phyloP scores from a whole-genome alignment of 225 moss, liverwort and hornwort genomes.

The Straminergon stramineum region DNA sequence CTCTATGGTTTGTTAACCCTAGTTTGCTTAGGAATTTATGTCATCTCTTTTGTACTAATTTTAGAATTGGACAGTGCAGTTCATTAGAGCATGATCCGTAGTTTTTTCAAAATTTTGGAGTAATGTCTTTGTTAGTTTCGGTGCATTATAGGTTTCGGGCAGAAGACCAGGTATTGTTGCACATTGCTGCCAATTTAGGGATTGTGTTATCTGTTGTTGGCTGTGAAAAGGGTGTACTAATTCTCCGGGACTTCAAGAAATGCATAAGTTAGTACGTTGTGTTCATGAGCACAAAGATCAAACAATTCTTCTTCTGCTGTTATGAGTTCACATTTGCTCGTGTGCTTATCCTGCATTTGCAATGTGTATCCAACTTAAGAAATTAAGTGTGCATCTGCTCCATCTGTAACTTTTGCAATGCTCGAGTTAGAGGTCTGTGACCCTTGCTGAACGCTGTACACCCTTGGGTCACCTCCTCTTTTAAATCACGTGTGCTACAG shows the following conservation, averaged over 20 bases:
- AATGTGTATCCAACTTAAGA: too few relatives aligned
- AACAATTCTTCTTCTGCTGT: background rate
- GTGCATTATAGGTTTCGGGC: background rate
- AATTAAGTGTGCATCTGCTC: too few relatives aligned
- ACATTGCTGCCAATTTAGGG: background rate
- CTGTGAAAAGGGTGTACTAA: constrained; percentile 3
- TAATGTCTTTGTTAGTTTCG: constrained; percentile 9
- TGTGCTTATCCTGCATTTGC: background rate
- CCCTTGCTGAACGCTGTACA: background rate
- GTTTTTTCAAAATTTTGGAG: constrained; percentile 8
- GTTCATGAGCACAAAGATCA: background rate
- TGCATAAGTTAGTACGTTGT: background rate
- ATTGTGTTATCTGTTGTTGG: background rate
- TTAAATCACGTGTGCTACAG: background rate
- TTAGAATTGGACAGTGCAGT: constrained; percentile 17
- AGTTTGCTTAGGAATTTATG: constrained; percentile 27
- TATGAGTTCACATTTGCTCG: background rate
- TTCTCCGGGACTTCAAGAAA: background rate
- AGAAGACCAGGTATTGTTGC: constrained; percentile 7
- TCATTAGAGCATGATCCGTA: constrained; percentile 12
- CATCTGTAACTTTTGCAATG: too few relatives aligned
- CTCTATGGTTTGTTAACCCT: constrained; percentile 25
- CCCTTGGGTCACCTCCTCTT: too few relatives aligned
- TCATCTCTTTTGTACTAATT: constrained; percentile 27
- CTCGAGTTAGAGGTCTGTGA: background rate